Percentiles rank a stretch among this genome's conserved stretches.
Conservation (phyloP, 257 asterid species). For the Prunella vulgaris region DNA sequence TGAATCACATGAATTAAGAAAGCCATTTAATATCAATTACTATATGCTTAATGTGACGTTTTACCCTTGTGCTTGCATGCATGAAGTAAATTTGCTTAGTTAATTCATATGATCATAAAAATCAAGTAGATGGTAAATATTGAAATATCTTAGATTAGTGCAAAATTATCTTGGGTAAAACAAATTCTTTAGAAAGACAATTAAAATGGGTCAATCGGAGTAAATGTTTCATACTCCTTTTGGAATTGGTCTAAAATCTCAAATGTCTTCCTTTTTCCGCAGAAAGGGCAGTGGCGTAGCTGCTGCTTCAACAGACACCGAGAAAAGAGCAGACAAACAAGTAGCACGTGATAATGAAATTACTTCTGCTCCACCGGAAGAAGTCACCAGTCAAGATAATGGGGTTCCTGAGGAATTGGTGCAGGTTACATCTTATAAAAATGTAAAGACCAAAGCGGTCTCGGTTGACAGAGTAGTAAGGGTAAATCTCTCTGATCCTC, state of each 20-base stretch:
- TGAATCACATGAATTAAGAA: too few relatives aligned
- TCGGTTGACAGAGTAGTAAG: conserved; percentile 33
- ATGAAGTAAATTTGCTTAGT: too few relatives aligned
- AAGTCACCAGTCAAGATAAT: conserved; percentile 26
- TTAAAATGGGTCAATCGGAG: too few relatives aligned
- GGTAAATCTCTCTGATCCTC: conserved; percentile 31
- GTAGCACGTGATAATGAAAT: conserved; percentile 38
- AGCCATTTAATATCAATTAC: too few relatives aligned
- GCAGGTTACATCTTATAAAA: conserved; percentile 32
- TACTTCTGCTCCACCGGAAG: conserved; percentile 38
- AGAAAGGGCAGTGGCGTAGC: conserved; percentile 41
- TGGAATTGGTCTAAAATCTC: neutral
- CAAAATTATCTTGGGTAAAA: too few relatives aligned
- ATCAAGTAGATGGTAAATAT: too few relatives aligned
- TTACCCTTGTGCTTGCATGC: too few relatives aligned
- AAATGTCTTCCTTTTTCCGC: neutral
- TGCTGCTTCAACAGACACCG: conserved; percentile 39
- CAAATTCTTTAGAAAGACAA: too few relatives aligned
- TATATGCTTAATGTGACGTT: too few relatives aligned
- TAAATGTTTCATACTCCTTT: neutral
- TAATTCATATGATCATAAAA: too few relatives aligned
- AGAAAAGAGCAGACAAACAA: conserved; percentile 33
- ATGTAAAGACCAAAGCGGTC: conserved; percentile 28
- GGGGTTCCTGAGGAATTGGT: conserved; percentile 29
- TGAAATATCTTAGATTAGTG: too few relatives aligned